Base-by-base conservation (phyloP, 1,284 basidiomycete species). In the Hemileia vastatrix region DNA sequence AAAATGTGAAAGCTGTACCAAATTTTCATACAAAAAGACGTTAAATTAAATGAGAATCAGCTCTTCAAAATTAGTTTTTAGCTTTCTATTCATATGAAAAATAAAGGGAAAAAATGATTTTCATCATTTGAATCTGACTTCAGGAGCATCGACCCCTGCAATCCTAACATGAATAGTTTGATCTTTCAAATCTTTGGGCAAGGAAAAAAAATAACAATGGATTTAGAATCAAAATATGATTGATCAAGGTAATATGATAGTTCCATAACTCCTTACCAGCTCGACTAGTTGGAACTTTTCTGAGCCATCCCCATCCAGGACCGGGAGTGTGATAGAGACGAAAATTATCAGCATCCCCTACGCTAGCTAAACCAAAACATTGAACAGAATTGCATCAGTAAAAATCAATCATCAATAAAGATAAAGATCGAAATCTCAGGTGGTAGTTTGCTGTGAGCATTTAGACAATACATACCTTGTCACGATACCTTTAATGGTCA, bases 271-370 rank as follows among this genome's bases (percentile, higher is more conserved):
- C n/a, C 3, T 53, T 2, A 31, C 51, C n/a, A 32, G 54, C 59
- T 52, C 19, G 52, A 21, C 45, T 54, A 5, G 19, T 47, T 2
- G 59, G 59, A 5, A 61, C n/a, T 21, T 47, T 61, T 54, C 59
- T 23, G 27, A 61, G 19, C 51, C 27, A 48, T 36, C 48, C 40
- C 59, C 59, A 61, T 27, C 59, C 59, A 48, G 54, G 40, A 6
- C 59, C 59, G 40, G 59, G 59, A 5, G 59, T 61, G 21, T 61
- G 59, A 54, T 47, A 61, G 8, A 61, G 18, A 36, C 59, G 23
- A n/a, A 61, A 61, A 24, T 61, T 61, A 48, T 61, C 59, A 44
- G 59, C 59, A 54, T 61, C 59, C 43, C 59, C 59, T 32, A 61
- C 59, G 47, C 59, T 61, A 54, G 24, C 24, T n/a, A 36, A 54